Base-by-base conservation (phyloP, 352 stramenopile species). In the Phytophthora cajani region DNA sequence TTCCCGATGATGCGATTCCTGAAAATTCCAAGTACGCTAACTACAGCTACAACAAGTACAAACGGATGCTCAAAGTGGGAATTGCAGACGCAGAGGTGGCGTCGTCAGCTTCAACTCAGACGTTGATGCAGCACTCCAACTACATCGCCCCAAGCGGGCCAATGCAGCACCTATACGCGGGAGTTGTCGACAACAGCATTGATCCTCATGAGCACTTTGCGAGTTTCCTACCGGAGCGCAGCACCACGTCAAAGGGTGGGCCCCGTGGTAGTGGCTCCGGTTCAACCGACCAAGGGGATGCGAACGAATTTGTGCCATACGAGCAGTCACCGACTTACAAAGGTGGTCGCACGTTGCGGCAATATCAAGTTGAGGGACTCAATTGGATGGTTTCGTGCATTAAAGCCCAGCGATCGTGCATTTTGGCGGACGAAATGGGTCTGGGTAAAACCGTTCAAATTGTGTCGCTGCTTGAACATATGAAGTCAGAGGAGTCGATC, bases 361-460 rank as follows among this genome's bases (percentile, higher is more conserved):
- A 75, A 17, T 97, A 97, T 65, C 90, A 97, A 70, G 88, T 97
- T 11, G 90, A 97, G 62, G 90, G 90, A 14, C 71, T 97, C 7
- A 97, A 97, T 57, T 97, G 90, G 90, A 97, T 97, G 86, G 82
- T 95, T 32, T 91, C 88, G 11, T 94, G 81, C 60, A 94, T 90
- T 59, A 96, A 97, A 72, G 87, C 89, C 6, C 87, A 96, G 63
- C 87, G 90, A 32, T 95, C 87, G n/a, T 93, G 82, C 54, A 94
- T 97, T 52, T 67, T 97, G 38, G 94, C 92, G 5, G 93, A 98
- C 57, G 92, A 98, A 58, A 98, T 98, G 94, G 94, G 94, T 25
- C 81, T 98, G 25, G 93, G 92, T 16, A 98, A 99, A 72, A 98
- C 94, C 36, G 96, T 99, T 32, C 96, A 99, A 84, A 98, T 97